These are phyloP conservation scores for Malus domestica DNA, from an alignment of 306 rosid species.

Conservation along the genomic window ASM211411v1 NC_041797.1:18943501-18944000, in stretches of 20 bases:
- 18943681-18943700: background rate
- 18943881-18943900: background rate
- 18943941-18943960: background rate
- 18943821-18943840: constrained; percentile 32
- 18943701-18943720: constrained; percentile 4
- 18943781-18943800: constrained; percentile 49
- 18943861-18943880: constrained; percentile 11
- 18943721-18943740: constrained; percentile 28
- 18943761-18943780: constrained; percentile 53
- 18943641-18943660: background rate
- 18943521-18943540: background rate
- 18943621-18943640: background rate
- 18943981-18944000: constrained; percentile 5
- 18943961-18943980: background rate
- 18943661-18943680: background rate
- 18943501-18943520: background rate
- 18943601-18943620: background rate
- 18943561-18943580: background rate
- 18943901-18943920: background rate
- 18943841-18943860: constrained; percentile 48
- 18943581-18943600: background rate
- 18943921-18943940: constrained; percentile 6
- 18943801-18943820: constrained; percentile 58
- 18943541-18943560: background rate
- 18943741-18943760: constrained; percentile 53